Evolutionary conservation across 306 rosid species (phyloP).

Genomic region (Prunus kanzakura): DNA sequence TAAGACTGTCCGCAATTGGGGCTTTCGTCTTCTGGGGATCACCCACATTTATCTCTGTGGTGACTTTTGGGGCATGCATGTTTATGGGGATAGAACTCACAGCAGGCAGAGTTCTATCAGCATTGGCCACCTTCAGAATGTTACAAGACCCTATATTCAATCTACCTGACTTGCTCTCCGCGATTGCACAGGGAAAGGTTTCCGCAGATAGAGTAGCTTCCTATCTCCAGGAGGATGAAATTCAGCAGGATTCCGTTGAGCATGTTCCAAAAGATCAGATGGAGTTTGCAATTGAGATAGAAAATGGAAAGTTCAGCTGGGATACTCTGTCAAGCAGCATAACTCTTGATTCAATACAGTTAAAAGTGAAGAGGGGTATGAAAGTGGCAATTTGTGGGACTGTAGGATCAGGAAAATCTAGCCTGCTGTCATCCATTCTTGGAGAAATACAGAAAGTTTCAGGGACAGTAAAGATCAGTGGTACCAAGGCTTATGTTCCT

Average conservation of each 20-base stretch:
- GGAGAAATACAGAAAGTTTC: slow-evolving; percentile 77
- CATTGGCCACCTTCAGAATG: slow-evolving; percentile 89
- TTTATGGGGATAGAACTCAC: slow-evolving; percentile 84
- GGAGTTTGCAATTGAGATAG: slow-evolving; percentile 54
- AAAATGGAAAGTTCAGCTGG: slow-evolving; percentile 84
- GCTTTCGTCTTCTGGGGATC: slow-evolving; percentile 88
- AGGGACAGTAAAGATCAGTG: slow-evolving; percentile 77
- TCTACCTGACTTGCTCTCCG: slow-evolving; percentile 80
- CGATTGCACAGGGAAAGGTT: slow-evolving; percentile 86
- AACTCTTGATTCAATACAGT: slow-evolving; percentile 61
- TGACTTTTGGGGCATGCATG: slow-evolving; percentile 72
- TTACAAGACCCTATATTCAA: slow-evolving; percentile 86
- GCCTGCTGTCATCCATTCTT: slow-evolving; percentile 64
- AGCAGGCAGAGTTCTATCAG: slow-evolving; percentile 83
- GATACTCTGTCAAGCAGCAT: slow-evolving; percentile 51
- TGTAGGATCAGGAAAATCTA: slow-evolving; percentile 93
- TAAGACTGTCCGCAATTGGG: slow-evolving; percentile 46
- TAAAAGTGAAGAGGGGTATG: slow-evolving; percentile 84
- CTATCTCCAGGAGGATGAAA: slow-evolving; percentile 70
- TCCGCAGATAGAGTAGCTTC: slow-evolving; percentile 80
- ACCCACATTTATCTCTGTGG: slow-evolving; percentile 79
- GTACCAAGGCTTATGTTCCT: slow-evolving; percentile 89
- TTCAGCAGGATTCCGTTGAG: slow-evolving; percentile 63
- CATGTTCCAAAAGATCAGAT: slow-evolving; percentile 56
- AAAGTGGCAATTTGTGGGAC: slow-evolving; percentile 95